phyloP scores from a whole-genome alignment of 257 asterid species.

The Apocynum venetum region DNA sequence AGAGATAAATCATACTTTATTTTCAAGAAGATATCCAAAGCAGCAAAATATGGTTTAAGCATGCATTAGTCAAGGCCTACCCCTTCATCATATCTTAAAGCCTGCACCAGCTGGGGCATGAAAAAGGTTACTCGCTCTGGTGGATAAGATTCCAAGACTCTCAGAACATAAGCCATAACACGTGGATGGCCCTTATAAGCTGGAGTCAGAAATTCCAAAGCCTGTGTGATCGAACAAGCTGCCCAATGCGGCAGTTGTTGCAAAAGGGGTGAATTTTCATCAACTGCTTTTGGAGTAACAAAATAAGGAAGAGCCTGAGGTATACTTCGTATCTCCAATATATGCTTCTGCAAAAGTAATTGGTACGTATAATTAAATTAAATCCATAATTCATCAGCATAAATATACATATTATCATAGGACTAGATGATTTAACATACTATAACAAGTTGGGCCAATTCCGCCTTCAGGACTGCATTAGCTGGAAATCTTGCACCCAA shows the following conservation, averaged over 20 bases:
- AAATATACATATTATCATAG: conserved; percentile 4
- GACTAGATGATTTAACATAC: conserved; percentile 44
- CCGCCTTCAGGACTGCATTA: conserved; percentile 72
- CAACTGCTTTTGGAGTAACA: conserved; percentile 89
- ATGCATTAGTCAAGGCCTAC: conserved; percentile 31
- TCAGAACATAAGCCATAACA: conserved; percentile 98
- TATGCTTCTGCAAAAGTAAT: conserved; percentile 51
- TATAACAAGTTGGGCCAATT: conserved; percentile 77
- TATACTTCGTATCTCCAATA: conserved; percentile 76
- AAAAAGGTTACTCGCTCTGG: conserved; percentile 94
- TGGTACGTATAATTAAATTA: not conserved
- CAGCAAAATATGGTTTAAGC: not conserved
- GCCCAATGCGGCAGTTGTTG: conserved; percentile 99
- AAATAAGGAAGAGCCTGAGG: conserved; percentile 97
- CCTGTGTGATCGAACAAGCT: conserved; percentile 94
- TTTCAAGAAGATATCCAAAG: not conserved
- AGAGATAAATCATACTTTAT: not conserved
- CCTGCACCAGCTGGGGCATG: conserved; percentile 99
- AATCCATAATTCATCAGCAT: not conserved
- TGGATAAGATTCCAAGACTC: conserved; percentile 98
- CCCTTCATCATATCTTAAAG: conserved; percentile 93
- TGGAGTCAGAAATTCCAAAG: conserved; percentile 92
- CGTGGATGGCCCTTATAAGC: conserved; percentile 97
- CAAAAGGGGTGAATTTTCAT: conserved; percentile 85
- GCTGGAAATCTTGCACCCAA: conserved; percentile 93